phyloP scores from a whole-genome alignment of 352 stramenopile species.

The Phytophthora rubi region DNA sequence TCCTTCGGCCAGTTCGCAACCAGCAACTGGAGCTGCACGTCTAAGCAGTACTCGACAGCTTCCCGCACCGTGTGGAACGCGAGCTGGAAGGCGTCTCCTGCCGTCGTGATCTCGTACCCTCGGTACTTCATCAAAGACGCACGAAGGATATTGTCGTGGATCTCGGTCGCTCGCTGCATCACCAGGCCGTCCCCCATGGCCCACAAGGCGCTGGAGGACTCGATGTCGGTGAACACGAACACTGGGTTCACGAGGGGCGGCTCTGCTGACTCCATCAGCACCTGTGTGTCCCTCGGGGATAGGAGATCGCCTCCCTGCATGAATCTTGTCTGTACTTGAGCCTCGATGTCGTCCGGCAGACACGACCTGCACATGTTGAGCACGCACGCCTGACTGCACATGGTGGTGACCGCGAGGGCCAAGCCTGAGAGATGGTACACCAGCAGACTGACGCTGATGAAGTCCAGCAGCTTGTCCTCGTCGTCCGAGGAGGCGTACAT shows the following conservation, averaged over 20 bases:
- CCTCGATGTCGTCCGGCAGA: constrained; percentile 50
- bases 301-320: constrained; percentile 49
- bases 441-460: constrained; percentile 49
- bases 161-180: constrained; percentile 58
- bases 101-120: constrained; percentile 72
- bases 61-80: constrained; percentile 67
- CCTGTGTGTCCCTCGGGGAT: constrained; percentile 45
- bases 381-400: constrained; percentile 56
- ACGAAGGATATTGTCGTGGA: constrained; percentile 68
- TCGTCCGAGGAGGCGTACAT: constrained; percentile 46
- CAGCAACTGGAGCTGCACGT: constrained; percentile 62
- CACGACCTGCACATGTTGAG: constrained; percentile 45
- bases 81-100: constrained; percentile 65
- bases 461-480: constrained; percentile 42
- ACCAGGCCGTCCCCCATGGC: constrained; percentile 45
- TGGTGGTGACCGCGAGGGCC: constrained; percentile 54
- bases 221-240: constrained; percentile 77
- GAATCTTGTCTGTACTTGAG: constrained; percentile 46
- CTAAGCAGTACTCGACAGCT: constrained; percentile 66
- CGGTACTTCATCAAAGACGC: constrained; percentile 57
- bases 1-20: constrained; percentile 64
- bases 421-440: constrained; percentile 52
- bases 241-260: constrained; percentile 55
- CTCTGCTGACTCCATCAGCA: constrained; percentile 48
- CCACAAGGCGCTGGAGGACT: constrained; percentile 69